Evolutionary conservation across 495 filamentous ascomycete species (phyloP), one percentile per base, ranked within the genome.

Genomic region (Penicillium coffeae): DNA sequence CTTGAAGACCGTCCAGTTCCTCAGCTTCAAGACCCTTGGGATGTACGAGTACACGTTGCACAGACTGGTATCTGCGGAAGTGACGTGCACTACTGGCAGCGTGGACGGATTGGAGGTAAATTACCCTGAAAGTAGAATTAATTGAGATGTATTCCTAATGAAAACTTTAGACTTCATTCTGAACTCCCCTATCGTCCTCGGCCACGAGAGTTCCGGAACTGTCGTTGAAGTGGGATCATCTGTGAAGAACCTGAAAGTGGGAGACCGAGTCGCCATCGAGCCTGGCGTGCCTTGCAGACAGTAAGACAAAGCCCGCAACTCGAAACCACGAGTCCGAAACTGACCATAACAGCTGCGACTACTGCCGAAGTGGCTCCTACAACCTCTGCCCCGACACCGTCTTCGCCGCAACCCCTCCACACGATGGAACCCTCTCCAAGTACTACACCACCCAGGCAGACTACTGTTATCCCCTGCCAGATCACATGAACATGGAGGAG

Each of bases 381-480:
- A 68, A 75, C 52, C 59, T 75, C 15, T 76, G 73, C 30, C 59
- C 50, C 1, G 84, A 88, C 52, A 94, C 91, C 80, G 66, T 68
- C 16, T 95, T 96, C 60, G 88, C 89, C 42, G 90, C 90, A 3
- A 90, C 87, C 0, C 90, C 90, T 2, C 90, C 90, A 1, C 80
- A 83, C 66, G 79, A 80, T 53, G 90, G 90, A 27, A 91, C 88
- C 0, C 73, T 96, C 20, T 80, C 87, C 8, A 83, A 86, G 41
- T 94, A 88, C 73, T 93, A 86, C 73, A 64, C 65, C 27, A 76
- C 87, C 3, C 84, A 86, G 12, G 78, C 80, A 27, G 88, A 92
- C 65, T 91, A 88, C 61, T 91, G 87, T 73, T 90, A 90, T 62
- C 82, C 81, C 62, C 79, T 96, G 0, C 86, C 89, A 2, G 76